Conservation (phyloP, 2,329 filamentous ascomycete species). For the Coleophoma crateriformis region DNA sequence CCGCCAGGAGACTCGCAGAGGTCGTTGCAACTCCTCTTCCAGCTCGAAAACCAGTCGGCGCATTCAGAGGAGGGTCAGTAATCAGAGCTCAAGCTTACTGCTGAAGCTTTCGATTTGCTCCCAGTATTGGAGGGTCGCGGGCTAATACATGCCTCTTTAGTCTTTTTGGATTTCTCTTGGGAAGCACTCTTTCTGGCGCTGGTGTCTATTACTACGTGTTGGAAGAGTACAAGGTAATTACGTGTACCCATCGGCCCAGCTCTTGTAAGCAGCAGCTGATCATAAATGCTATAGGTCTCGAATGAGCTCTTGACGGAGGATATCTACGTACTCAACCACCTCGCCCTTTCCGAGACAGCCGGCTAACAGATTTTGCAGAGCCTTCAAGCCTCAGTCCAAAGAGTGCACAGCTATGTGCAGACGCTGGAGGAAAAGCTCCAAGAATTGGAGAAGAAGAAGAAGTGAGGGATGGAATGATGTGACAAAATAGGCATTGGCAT, state of each 20-base stretch:
- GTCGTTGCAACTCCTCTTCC: constrained; percentile 35
- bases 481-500: too few species aligned
- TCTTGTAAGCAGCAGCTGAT: too few species aligned
- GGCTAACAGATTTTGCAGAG: constrained; percentile 45
- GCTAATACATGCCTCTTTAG: constrained; percentile 37
- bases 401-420: constrained; percentile 78
- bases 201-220: constrained; percentile 90
- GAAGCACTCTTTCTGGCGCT: constrained; percentile 71
- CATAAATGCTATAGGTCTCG: background rate
- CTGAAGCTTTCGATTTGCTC: background rate
- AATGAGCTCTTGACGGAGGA: constrained; percentile 74
- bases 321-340: constrained; percentile 73
- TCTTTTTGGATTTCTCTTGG: constrained; percentile 86
- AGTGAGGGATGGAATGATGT: constrained; percentile 32
- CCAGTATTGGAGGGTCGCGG: background rate
- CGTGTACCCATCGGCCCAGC: constrained; percentile 30
- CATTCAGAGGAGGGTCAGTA: constrained; percentile 67
- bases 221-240: constrained; percentile 88
- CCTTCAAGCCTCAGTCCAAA: constrained; percentile 80
- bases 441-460: constrained; percentile 64
- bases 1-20: constrained; percentile 30
- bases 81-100: background rate
- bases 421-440: constrained; percentile 77
- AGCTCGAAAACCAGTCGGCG: constrained; percentile 61
- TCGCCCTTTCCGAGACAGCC: background rate